phyloP scores from a whole-genome alignment of 2,329 filamentous ascomycete genomes.

The Fusarium nygamai region DNA sequence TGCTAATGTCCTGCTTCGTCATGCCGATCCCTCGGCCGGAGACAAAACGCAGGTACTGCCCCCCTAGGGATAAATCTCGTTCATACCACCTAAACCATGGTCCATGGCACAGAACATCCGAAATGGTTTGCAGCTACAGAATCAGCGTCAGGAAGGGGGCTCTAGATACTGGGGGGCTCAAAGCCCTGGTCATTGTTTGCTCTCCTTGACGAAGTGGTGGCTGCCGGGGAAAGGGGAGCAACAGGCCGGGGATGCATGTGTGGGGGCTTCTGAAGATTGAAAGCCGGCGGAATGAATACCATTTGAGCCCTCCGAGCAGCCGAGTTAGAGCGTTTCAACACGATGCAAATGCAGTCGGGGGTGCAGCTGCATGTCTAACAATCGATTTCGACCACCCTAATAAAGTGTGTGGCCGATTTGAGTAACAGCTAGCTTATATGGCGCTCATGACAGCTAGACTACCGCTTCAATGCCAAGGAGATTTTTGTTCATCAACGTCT shows the following conservation, averaged over 20 bases:
- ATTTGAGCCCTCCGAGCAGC: background rate
- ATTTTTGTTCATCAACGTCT: background rate
- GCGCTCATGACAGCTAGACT: background rate
- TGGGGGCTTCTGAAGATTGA: background rate
- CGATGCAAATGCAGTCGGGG: background rate
- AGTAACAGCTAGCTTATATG: background rate
- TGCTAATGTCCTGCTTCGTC: background rate
- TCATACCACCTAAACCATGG: background rate
- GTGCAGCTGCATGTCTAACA: background rate
- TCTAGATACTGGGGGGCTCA: background rate
- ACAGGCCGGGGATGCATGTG: background rate
- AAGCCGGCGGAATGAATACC: background rate
- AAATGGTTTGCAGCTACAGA: background rate
- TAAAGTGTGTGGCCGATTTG: background rate
- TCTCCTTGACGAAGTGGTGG: background rate
- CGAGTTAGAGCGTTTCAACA: background rate
- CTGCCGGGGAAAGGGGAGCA: background rate
- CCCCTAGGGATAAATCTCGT: background rate
- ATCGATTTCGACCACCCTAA: background rate
- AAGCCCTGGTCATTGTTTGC: background rate
- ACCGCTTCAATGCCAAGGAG: background rate
- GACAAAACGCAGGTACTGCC: constrained; percentile 1
- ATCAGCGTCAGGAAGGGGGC: background rate
- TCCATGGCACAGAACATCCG: background rate
- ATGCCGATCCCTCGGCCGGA: background rate